Base-by-base conservation (phyloP, 225 moss, liverwort and hornwort species). In the Straminergon stramineum region DNA sequence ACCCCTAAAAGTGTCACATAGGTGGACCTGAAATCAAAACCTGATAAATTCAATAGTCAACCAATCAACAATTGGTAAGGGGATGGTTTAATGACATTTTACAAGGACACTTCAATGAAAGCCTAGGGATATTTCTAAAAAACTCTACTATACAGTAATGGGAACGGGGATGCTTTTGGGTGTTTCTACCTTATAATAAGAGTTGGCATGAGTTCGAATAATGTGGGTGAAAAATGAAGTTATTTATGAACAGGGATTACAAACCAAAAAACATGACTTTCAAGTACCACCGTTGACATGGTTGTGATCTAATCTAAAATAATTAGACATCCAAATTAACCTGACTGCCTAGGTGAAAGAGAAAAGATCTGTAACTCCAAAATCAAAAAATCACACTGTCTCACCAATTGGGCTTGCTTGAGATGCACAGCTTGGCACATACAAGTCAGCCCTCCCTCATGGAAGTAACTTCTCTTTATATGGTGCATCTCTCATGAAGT, bases 401-500 rank as follows among this genome's bases (percentile, higher is more conserved):
- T 34, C 14, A 35, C 39, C 41, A 77, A 45, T 84, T 21, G 23
- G 65, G 45, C 34, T 88, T 75, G 17, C 48, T 24, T 39, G 7
- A 34, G 21, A 60, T 11, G 21, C 35, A 77, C 17, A 84, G 1
- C 31, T 60, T 68, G 28, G 45, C 45, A 75, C 56, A 55, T 39
- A n/a, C 56, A 48, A 74, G 28, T 75, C 13, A 45, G 4, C 3
- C 76, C 20, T 41, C 45, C 53, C 7, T 69, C 21, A 91, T 5
- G 85, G 92, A 69, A 93, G 93, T 79, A 83, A 58, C 53, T 88
- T 92, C 35, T 90, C 88, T 84, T 37, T 84, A 7, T 87, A 89
- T 66, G 88, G 92, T 60, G 89, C 91, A 88, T 94, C 92, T 62
- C 92, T 91, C 66, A 85, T 88, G 57, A 85, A 92, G 48, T 94